phyloP scores from a whole-genome alignment of 2,329 filamentous ascomycete species.

The Fusarium odoratissimum region DNA sequence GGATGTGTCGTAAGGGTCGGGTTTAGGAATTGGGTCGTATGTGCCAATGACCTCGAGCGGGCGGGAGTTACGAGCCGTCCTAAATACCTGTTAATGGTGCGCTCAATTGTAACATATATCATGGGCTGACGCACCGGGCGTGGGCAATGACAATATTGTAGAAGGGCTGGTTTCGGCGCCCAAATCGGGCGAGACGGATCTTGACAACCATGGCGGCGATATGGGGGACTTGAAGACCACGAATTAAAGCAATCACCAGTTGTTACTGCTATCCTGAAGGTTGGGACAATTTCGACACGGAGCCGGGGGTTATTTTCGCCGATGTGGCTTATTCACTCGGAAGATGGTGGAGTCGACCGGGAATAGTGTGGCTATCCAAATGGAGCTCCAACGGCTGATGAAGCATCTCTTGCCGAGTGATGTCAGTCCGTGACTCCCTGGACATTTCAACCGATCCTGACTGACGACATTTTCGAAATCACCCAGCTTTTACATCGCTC shows the following conservation, averaged over 20 bases:
- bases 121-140: constrained; percentile 74
- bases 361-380: constrained; percentile 8
- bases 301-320: constrained; percentile 53
- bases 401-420: constrained; percentile 21
- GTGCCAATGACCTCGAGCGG: constrained; percentile 93
- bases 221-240: constrained; percentile 29
- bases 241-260: constrained; percentile 8
- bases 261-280: constrained; percentile 28
- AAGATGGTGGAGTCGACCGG: background rate
- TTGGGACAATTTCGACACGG: constrained; percentile 47
- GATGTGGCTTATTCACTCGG: constrained; percentile 44
- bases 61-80: constrained; percentile 85
- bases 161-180: constrained; percentile 86
- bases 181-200: constrained; percentile 94
- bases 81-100: constrained; percentile 51
- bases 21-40: constrained; percentile 75
- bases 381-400: background rate
- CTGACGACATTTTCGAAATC: constrained; percentile 28
- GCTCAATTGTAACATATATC: background rate
- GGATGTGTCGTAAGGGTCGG: constrained; percentile 69
- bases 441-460: constrained; percentile 17
- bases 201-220: constrained; percentile 81
- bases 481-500: constrained; percentile 18
- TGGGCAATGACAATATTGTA: constrained; percentile 99
- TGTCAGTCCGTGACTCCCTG: constrained; percentile 31